phyloP scores from a whole-genome alignment of 1,284 basidiomycete genomes.

The Irpex sp. region DNA sequence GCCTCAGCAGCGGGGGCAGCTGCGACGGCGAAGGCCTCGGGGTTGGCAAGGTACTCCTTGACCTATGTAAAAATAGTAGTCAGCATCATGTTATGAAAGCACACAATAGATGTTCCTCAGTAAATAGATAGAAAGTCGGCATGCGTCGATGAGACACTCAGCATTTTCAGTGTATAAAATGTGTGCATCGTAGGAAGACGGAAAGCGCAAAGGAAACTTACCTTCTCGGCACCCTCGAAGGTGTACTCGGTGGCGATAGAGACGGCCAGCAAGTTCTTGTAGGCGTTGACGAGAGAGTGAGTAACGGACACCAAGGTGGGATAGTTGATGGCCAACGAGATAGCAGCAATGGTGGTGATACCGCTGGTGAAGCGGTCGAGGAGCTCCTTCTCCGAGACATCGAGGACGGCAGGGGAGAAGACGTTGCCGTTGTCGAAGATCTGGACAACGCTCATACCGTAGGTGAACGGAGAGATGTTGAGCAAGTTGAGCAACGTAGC shows the following conservation, averaged over 20 bases:
- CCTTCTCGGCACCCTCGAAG: slow-evolving; percentile 93
- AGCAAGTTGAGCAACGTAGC: slow-evolving; percentile 99
- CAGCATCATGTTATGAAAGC: slow-evolving; percentile 20
- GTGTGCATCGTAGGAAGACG: slow-evolving; percentile 33
- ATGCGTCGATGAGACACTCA: slow-evolving; percentile 50
- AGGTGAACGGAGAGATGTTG: slow-evolving; percentile 98
- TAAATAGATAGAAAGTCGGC: slow-evolving; percentile 30
- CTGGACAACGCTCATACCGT: slow-evolving; percentile 95
- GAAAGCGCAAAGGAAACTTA: slow-evolving; percentile 31
- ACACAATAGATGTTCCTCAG: slow-evolving; percentile 21
- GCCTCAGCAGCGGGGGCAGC: slow-evolving; percentile 59
- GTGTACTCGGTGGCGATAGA: slow-evolving; percentile 92
- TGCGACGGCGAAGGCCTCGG: slow-evolving; percentile 88
- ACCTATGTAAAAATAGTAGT: slow-evolving; percentile 45
- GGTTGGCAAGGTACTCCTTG: slow-evolving; percentile 96
- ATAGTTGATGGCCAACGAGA: slow-evolving; percentile 95
- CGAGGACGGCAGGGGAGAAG: slow-evolving; percentile 90
- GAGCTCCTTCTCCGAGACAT: slow-evolving; percentile 89
- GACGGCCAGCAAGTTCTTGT: slow-evolving; percentile 96
- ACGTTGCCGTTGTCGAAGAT: slow-evolving; percentile 90
- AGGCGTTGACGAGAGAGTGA: slow-evolving; percentile 96
- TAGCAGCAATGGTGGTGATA: slow-evolving; percentile 92
- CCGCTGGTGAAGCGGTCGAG: slow-evolving; percentile 88
- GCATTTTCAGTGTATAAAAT: slow-evolving; percentile 77
- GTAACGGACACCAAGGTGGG: slow-evolving; percentile 92